phyloP scores from a whole-genome alignment of 345 rosid species.

The Anacardium occidentale region DNA sequence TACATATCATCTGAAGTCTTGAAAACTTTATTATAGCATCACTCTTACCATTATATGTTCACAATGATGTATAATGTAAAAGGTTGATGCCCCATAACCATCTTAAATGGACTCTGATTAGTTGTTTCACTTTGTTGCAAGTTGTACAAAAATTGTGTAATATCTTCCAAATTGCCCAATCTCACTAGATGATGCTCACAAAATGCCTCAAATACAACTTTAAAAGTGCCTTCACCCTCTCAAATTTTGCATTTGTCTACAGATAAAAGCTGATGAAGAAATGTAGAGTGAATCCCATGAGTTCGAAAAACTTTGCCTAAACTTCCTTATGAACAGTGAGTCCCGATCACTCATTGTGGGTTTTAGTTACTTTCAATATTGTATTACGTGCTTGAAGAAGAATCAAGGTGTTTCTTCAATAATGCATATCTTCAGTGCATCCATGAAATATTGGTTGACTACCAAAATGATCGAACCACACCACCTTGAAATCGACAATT shows the following conservation, averaged over 20 bases:
- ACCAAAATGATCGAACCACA: not conserved
- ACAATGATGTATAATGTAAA: too few species aligned
- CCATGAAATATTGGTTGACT: not conserved
- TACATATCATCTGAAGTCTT: too few species aligned
- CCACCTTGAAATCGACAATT: fast-evolving
- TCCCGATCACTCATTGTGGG: not conserved
- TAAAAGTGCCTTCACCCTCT: not conserved
- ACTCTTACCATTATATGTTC: too few species aligned
- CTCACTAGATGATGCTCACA: not conserved
- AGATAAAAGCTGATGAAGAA: not conserved
- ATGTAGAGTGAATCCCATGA: not conserved
- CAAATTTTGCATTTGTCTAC: fast-evolving
- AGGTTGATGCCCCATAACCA: too few species aligned
- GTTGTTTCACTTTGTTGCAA: not conserved
- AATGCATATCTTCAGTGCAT: not conserved
- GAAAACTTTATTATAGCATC: too few species aligned
- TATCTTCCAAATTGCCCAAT: not conserved
- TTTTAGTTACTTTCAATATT: not conserved
- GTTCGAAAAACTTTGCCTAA: not conserved
- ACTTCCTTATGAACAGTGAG: not conserved
- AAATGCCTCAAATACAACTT: not conserved
- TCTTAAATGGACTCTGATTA: fast-evolving
- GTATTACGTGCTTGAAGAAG: constrained; percentile 10
- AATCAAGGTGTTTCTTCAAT: not conserved
- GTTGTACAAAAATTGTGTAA: constrained; percentile 13